A percentile compares a stretch with the other conserved stretches of the same genome.
These are phyloP conservation scores for Senecio squalidus DNA, from an alignment of 140 eudicot species.

Conservation along the genomic window DNA sequence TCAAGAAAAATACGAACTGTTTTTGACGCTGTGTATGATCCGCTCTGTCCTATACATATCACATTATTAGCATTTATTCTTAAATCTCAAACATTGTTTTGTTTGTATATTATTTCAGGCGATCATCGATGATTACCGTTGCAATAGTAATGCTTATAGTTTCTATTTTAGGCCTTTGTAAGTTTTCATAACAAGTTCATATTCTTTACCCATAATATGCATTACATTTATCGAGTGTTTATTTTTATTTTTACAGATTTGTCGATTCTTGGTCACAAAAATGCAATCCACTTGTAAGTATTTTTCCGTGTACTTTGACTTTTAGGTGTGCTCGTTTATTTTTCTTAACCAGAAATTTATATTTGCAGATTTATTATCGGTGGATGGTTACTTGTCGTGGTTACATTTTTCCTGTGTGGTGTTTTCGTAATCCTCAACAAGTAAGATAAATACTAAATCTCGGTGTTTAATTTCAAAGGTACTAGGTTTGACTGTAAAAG, in stretches of 20 bases:
- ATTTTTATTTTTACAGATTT: slow-evolving; percentile 39
- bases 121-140: slow-evolving; percentile 61
- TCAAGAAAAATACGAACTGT: slow-evolving; percentile 61
- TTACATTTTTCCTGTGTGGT: slow-evolving; percentile 85
- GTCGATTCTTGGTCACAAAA: slow-evolving; percentile 67
- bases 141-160: slow-evolving; percentile 74
- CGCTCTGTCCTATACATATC: not conserved
- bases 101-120: slow-evolving; percentile 42
- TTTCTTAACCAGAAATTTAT: slow-evolving; percentile 5
- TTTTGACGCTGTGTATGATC: slow-evolving; percentile 63
- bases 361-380: slow-evolving; percentile 74
- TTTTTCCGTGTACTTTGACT: slow-evolving; percentile 3
- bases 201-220: not conserved
- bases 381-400: slow-evolving; percentile 95
- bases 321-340: slow-evolving; percentile 1
- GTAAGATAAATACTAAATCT: slow-evolving; percentile 43
- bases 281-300: slow-evolving; percentile 80
- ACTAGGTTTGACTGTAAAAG: not conserved
- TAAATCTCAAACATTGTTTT: not conserved
- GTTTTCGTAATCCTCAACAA: slow-evolving; percentile 73
- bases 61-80: not conserved
- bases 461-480: not conserved
- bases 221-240: not conserved
- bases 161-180: slow-evolving; percentile 81
- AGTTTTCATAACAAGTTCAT: slow-evolving; percentile 25